These are phyloP conservation scores for Rhodofomes roseus DNA, from an alignment of 1,284 basidiomycete species.

Conservation along the genomic window DNA sequence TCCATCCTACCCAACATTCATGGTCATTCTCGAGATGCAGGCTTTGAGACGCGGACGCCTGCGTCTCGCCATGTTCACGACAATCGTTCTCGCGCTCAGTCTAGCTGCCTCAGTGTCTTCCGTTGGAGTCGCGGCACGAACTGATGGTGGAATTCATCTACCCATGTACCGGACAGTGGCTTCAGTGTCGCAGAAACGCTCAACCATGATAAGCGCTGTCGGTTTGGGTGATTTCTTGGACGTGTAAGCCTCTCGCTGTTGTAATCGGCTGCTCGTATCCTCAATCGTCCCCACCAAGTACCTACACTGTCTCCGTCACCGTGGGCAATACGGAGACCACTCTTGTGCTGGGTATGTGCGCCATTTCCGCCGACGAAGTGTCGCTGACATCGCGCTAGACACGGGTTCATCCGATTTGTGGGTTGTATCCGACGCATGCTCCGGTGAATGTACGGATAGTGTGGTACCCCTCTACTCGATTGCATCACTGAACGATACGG, in stretches of 20 bases:
- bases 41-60: not conserved
- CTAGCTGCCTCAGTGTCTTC: not conserved
- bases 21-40: not conserved
- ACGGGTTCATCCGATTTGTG: conserved; percentile 39
- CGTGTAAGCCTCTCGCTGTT: conserved; percentile 17
- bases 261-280: not conserved
- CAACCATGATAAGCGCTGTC: conserved; percentile 11
- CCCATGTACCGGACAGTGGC: conserved; percentile 2
- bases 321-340: conserved; percentile 25
- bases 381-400: conserved; percentile 20
- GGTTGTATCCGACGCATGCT: conserved; percentile 32
- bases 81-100: not conserved
- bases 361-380: too few relatives aligned
- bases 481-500: conserved; percentile 18
- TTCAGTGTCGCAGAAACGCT: conserved; percentile 8
- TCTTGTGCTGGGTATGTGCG: conserved; percentile 25
- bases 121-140: not conserved
- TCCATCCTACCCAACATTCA: not conserved
- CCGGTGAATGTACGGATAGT: conserved; percentile 16
- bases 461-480: conserved; percentile 27
- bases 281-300: conserved; percentile 15
- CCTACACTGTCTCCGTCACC: conserved; percentile 29
- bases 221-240: conserved; percentile 28
- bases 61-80: not conserved
- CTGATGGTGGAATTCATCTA: not conserved